phyloP scores from a whole-genome alignment of 179 eudicot species.

The Vitellaria paradoxa region DNA sequence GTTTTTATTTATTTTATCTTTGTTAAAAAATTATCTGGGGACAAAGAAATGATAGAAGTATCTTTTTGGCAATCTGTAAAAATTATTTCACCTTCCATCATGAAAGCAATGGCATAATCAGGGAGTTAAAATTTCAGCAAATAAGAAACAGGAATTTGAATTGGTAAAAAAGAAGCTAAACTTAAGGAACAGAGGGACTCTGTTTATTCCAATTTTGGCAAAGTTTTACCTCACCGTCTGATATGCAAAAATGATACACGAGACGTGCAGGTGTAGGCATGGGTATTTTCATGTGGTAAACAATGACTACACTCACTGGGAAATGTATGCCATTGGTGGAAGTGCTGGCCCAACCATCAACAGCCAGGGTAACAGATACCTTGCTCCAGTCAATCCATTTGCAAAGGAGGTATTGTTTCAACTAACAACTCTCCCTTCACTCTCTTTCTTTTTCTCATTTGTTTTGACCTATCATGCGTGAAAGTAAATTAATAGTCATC shows the following conservation, averaged over 20 bases:
- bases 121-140: not conserved
- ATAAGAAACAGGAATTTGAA: not conserved
- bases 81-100: not conserved
- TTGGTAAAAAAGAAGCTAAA: not conserved
- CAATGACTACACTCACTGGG: slow-evolving; percentile 97
- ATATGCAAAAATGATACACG: not conserved
- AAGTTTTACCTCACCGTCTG: not conserved
- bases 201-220: not conserved
- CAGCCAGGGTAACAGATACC: slow-evolving; percentile 87
- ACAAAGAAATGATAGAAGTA: not conserved
- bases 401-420: slow-evolving; percentile 64
- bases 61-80: not conserved
- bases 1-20: too few species aligned
- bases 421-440: not conserved
- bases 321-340: slow-evolving; percentile 94
- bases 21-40: not conserved
- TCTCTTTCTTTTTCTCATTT: not conserved
- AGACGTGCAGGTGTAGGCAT: slow-evolving; percentile 64
- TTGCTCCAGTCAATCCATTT: slow-evolving; percentile 60
- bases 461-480: not conserved
- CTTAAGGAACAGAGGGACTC: not conserved
- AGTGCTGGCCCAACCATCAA: slow-evolving; percentile 85
- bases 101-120: not conserved
- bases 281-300: slow-evolving; percentile 93
- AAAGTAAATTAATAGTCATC: not conserved